These are phyloP conservation scores for Solanum pinnatisectum DNA, from an alignment of 257 asterid genomes.

Conservation along the genomic window DNA sequence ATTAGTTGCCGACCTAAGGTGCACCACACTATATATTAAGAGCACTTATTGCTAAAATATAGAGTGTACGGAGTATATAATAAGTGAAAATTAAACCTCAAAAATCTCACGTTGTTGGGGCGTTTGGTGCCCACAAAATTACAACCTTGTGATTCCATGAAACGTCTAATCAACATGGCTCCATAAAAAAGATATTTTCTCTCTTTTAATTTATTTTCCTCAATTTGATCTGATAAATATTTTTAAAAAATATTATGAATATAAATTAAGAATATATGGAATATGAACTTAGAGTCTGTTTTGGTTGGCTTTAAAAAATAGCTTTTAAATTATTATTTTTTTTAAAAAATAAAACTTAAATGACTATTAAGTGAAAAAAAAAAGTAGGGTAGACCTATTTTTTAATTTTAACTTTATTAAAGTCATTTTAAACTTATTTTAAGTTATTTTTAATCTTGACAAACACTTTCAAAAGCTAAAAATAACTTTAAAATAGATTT, in stretches of 20 bases:
- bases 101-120: not conserved
- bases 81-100: not conserved
- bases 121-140: not conserved
- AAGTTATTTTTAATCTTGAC: too few species aligned
- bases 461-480: too few species aligned
- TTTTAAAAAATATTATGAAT: too few species aligned
- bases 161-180: not conserved
- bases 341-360: too few species aligned
- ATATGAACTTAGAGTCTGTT: too few species aligned
- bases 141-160: not conserved
- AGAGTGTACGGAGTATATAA: not conserved
- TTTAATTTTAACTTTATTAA: not conserved
- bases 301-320: too few species aligned
- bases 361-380: too few species aligned
- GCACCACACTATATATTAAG: not conserved
- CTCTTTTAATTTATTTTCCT: not conserved
- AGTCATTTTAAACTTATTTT: too few species aligned
- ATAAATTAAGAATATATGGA: not conserved
- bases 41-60: not conserved
- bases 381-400: not conserved
- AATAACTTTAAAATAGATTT: too few species aligned
- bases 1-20: not conserved
- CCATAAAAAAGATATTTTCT: not conserved
- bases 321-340: too few species aligned
- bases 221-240: not conserved